Percentiles rank a stretch among this genome's conserved stretches.
Evolutionary conservation across 495 filamentous ascomycete genomes (phyloP).

Genomic region (Halenospora varia): DNA sequence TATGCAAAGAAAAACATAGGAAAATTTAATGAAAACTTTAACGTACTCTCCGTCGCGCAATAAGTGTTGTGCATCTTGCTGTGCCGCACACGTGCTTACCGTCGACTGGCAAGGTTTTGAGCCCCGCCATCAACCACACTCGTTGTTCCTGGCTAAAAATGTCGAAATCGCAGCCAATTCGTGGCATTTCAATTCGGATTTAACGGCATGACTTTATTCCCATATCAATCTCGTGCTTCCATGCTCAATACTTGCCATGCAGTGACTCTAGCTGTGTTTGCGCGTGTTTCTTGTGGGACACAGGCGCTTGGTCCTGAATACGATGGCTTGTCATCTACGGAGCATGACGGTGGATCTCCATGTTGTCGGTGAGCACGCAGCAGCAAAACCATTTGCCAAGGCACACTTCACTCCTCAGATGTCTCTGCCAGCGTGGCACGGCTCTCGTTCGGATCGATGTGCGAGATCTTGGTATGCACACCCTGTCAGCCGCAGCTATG

Average conservation of each 20-base stretch:
- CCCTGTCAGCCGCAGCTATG: not conserved
- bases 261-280: not conserved
- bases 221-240: no score
- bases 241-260: no score
- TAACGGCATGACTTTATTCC: not conserved
- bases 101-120: not conserved
- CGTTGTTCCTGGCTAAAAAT: slow-evolving; percentile 6
- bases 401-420: not conserved
- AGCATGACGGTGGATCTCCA: not conserved
- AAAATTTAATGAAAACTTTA: no score
- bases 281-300: not conserved
- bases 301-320: not conserved
- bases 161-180: not conserved
- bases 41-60: no score
- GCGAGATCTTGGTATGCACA: no score
- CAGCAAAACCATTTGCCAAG: not conserved
- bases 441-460: no score
- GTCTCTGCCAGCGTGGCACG: not conserved
- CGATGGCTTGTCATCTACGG: not conserved
- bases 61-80: not conserved
- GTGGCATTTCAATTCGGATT: not conserved
- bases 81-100: not conserved
- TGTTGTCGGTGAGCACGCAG: not conserved
- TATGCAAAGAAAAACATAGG: no score
- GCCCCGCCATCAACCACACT: not conserved